A percentile compares a stretch with the other conserved stretches of the same genome.
phyloP scores from a whole-genome alignment of 2,329 filamentous ascomycete genomes.

The Coccinonectria pachysandricola region DNA sequence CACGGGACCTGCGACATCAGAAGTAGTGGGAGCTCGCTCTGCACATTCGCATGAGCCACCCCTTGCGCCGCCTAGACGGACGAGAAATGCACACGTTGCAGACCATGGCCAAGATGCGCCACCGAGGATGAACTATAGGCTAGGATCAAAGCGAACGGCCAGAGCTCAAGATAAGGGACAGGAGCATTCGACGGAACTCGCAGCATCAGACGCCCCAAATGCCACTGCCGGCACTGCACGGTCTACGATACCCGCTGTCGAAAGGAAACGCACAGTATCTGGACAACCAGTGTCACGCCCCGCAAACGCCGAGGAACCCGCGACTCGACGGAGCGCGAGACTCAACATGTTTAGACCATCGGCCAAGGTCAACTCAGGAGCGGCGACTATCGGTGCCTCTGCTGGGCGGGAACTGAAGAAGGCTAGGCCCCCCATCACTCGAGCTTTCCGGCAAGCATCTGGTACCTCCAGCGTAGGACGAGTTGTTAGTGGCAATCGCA shows the following conservation, averaged over 20 bases:
- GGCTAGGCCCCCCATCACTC: conserved; percentile 60
- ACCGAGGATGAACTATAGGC: conserved; percentile 52
- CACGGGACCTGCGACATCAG: conserved; percentile 15
- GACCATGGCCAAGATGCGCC: conserved; percentile 48
- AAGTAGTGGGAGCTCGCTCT: conserved; percentile 14
- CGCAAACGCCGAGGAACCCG: conserved; percentile 48
- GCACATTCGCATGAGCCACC: conserved; percentile 33
- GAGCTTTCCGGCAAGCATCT: conserved; percentile 55
- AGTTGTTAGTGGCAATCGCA: conserved; percentile 84
- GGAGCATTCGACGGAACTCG: conserved; percentile 26
- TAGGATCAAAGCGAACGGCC: conserved; percentile 33
- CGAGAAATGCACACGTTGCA: conserved; percentile 41
- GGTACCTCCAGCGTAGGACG: conserved; percentile 66
- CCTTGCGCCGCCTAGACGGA: conserved; percentile 42
- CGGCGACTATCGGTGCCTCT: conserved; percentile 45
- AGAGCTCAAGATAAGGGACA: conserved; percentile 28
- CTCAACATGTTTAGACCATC: conserved; percentile 61
- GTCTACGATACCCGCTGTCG: conserved; percentile 37
- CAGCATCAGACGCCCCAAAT: conserved; percentile 32
- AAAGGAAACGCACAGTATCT: conserved; percentile 86
- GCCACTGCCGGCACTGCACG: conserved; percentile 25
- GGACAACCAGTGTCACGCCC: conserved; percentile 57
- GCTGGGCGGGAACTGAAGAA: conserved; percentile 68
- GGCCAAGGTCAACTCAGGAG: conserved; percentile 51
- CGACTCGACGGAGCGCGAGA: conserved; percentile 57